Evolutionary conservation across 345 rosid genomes (phyloP).

Genomic region (Syzygium jambos): DNA sequence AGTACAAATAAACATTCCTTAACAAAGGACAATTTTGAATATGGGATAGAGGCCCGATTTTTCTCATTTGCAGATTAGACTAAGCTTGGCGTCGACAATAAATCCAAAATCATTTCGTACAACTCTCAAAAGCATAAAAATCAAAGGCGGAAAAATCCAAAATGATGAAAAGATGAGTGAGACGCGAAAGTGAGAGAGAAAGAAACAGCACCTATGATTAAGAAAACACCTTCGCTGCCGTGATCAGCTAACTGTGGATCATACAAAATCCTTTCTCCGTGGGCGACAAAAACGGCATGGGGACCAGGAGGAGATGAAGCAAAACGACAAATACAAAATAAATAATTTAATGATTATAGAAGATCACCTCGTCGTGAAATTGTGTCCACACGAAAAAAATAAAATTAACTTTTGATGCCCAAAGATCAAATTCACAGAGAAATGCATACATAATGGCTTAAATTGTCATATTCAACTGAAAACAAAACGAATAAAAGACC

Average conservation of each 20-base stretch:
- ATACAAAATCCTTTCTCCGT: no score
- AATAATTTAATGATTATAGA: no score
- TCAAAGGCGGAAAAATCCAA: not conserved
- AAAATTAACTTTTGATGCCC: no score
- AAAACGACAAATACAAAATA: no score
- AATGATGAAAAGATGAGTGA: not conserved
- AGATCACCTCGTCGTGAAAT: no score
- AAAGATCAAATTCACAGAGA: no score
- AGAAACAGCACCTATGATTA: not conserved
- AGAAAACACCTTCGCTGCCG: no score
- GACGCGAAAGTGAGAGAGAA: not conserved
- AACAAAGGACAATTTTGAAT: not conserved
- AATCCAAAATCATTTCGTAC: not conserved
- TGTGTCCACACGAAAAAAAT: no score
- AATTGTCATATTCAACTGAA: not conserved
- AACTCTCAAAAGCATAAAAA: not conserved
- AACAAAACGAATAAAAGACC: not conserved
- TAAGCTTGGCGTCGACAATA: not conserved
- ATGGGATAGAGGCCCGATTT: not conserved
- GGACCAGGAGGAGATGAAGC: no score
- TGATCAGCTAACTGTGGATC: no score
- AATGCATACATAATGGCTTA: no score
- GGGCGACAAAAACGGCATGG: no score
- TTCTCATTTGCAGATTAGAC: not conserved
- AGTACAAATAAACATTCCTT: not conserved